Evolutionary conservation across 768 basidiomycete species (phyloP).

Genomic region (Calocybe indica): DNA sequence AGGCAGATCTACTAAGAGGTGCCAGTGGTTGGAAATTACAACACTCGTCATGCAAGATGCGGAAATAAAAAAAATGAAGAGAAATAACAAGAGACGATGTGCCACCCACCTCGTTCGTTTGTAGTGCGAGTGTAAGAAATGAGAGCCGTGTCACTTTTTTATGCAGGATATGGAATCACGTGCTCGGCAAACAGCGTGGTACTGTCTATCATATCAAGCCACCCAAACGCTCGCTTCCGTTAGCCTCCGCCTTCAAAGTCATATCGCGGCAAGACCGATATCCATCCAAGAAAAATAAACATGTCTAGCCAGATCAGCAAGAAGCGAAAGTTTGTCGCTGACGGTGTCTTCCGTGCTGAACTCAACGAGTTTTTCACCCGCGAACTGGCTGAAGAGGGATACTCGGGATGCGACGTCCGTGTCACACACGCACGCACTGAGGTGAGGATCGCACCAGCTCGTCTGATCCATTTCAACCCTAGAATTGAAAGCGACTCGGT

Average conservation of each 20-base stretch:
- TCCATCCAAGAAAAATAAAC: constrained; percentile 21
- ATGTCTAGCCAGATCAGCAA: constrained; percentile 93
- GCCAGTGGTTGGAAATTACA: constrained; percentile 72
- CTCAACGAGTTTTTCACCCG: constrained; percentile 98
- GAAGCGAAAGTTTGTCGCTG: constrained; percentile 97
- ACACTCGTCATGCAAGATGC: constrained; percentile 69
- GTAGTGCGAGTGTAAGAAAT: not conserved
- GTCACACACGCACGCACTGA: constrained; percentile 99
- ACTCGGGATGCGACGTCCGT: constrained; percentile 99
- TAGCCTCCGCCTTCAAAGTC: not conserved
- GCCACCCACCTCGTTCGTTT: not conserved
- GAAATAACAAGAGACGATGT: constrained; percentile 5
- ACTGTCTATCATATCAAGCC: constrained; percentile 23
- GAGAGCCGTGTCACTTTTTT: not conserved
- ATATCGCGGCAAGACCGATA: not conserved
- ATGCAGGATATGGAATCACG: constrained; percentile 2
- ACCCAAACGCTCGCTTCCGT: constrained; percentile 4
- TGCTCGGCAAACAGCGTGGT: constrained; percentile 17
- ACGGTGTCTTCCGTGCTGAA: constrained; percentile 99
- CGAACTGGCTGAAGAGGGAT: constrained; percentile 98
- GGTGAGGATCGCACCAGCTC: constrained; percentile 30
- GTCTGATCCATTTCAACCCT: not conserved
- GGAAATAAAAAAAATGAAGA: constrained; percentile 8
- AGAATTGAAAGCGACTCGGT: constrained; percentile 2
- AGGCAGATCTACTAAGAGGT: constrained; percentile 85